Conservation (phyloP, 805 yeast species). For the Lachancea cidri region DNA sequence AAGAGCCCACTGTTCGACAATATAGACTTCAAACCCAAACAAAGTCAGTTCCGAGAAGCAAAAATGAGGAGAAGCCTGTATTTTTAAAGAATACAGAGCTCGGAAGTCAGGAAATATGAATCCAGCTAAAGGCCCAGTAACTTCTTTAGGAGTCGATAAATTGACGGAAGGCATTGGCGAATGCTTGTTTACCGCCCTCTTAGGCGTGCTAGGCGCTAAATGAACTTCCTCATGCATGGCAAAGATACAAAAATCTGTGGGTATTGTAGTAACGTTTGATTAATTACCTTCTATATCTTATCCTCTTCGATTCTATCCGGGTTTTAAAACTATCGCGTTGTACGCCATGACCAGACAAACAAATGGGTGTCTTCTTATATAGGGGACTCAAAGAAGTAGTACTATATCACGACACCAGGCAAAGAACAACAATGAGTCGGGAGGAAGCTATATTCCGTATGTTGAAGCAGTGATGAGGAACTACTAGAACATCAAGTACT, state of each 20-base stretch:
- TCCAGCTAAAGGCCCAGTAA: neutral
- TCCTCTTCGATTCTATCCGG: too few species aligned
- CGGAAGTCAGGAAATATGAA: constrained; percentile 50
- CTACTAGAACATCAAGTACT: neutral
- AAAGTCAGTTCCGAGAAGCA: constrained; percentile 44
- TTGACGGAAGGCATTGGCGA: constrained; percentile 1
- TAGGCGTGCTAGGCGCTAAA: constrained; percentile 1
- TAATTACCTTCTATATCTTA: too few species aligned
- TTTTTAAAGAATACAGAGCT: constrained; percentile 44
- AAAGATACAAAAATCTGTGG: too few species aligned
- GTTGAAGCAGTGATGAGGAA: constrained; percentile 12
- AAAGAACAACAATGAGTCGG: constrained; percentile 18
- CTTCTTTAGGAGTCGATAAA: constrained; percentile 1
- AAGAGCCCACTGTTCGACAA: constrained; percentile 93
- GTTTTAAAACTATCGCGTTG: neutral
- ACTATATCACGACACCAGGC: neutral
- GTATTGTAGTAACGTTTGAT: too few species aligned
- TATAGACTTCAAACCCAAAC: constrained; percentile 79
- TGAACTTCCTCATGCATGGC: constrained; percentile 1
- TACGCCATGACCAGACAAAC: neutral
- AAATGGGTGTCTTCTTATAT: neutral
- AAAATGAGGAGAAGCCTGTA: constrained; percentile 37
- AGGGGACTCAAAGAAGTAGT: neutral
- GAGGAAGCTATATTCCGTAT: constrained; percentile 40
- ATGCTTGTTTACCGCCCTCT: neutral